Base-by-base conservation (phyloP, 257 asterid genomes). In the Nicotiana undulata region DNA sequence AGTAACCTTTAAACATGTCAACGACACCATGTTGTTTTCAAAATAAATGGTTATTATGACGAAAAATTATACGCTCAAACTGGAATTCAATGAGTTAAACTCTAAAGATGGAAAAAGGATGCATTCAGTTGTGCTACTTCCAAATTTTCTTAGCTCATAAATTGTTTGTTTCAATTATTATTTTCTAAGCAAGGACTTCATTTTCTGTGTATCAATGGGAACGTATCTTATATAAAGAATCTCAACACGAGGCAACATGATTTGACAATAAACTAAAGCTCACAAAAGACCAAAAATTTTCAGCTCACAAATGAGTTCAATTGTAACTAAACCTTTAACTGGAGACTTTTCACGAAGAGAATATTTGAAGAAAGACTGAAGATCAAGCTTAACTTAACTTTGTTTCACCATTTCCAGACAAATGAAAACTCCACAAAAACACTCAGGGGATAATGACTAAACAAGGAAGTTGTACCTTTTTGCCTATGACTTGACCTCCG, bases 401-500 rank as follows among this genome's bases (percentile, higher is more conserved):
- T n/a, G 16, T 13, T n/a, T 5, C 22, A 1, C 28, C 17, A 6
- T 44, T 28, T 31, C 20, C 18, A 10, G 22, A 59, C 5, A 60
- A 9, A n/a, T 29, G 53, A 82, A 56, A 74, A 60, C 67, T 28
- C 49, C 81, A 28, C 86, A 82, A 44, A 37, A 63, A 24, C 5
- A 13, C 17, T 77, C 72, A 56, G 22, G 44, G 65, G 76, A 63
- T n/a, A 67, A 72, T 52, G 67, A 46, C 81, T 18, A n/a, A 60
- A 28, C 37, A 80, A 66, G n/a, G 66, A 20, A 24, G 61, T 16
- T 75, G 55, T 29, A 95, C 99, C 99, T 91, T 90, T 85, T 88
- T 91, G 79, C 94, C 88, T 58, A 95, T 89, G 63, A 93, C 91
- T 86, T 93, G 98, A 81, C 98, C 98, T 74, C 97, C 99, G 7